Evolutionary conservation across 2,329 filamentous ascomycete species (phyloP), one percentile per base, ranked within the genome.

Genomic region (Colletotrichum eremochloae): DNA sequence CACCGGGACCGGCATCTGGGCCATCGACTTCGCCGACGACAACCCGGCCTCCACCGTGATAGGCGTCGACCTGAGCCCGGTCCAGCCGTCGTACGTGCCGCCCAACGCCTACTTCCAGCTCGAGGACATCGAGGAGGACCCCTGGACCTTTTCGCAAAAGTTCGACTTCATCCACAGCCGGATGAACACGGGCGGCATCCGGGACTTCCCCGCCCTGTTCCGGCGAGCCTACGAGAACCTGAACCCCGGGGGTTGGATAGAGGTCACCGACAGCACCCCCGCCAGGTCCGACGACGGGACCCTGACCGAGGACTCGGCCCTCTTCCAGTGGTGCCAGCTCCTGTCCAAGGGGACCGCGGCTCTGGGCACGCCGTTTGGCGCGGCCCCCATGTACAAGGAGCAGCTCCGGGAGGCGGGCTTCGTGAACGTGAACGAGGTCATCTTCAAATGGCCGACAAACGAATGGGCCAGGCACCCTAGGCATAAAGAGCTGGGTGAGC

Each of bases 61-160:
- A 50, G 89, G 88, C 12, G 86, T 87, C 3, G 89, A 91, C 74
- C 81, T 91, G 1, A 89, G 87, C 18, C 88, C 89, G 0, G 88
- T 89, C 18, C 89, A 91, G 71, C 88, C 88, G 2, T 81, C 81
- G 20, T 88, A 82, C 79, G 85, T 90, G 2, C 89, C 89, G 4
- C 84, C 85, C 53, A 92, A 92, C 75, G 87, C 91, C 46, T 86
- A 88, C 74, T 92, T 92, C 75, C 84, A 90, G 73, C 86, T 92
- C 50, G 84, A 86, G 65, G 82, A 86, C 71, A 74, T 82, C 15
- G 82, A 84, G 55, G 79, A 82, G 36, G 77, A 79, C 33, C 74
- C 76, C 52, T 86, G 84, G 84, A 79, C 78, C 1, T 85, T 78
- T 44, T 72, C 74, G 3, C 76, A 77, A 38, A 76, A 78, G 7